These are phyloP conservation scores for sunflower (Helianthus annuus) DNA, from an alignment of 129 eudicot species.

Conservation along the genomic window DNA sequence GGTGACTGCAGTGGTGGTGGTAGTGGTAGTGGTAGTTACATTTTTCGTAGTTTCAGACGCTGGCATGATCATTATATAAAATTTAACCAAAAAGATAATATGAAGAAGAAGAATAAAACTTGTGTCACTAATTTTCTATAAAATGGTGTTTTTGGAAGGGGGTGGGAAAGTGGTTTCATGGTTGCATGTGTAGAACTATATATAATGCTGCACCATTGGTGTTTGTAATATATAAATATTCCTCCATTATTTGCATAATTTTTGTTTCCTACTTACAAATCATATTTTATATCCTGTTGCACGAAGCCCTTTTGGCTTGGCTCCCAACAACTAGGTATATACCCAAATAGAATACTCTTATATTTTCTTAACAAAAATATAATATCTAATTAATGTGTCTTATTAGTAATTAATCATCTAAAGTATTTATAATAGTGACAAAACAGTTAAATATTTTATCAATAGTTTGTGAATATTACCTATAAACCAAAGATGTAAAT, in stretches of 20 bases:
- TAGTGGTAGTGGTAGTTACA: slow-evolving; percentile 5
- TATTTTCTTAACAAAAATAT: neutral
- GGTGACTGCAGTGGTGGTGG: neutral
- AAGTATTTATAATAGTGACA: neutral
- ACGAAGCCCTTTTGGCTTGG: slow-evolving; percentile 32
- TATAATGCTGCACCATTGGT: slow-evolving; percentile 33
- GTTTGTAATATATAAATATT: slow-evolving; percentile 6
- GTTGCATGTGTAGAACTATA: slow-evolving; percentile 42
- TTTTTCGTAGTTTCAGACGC: slow-evolving; percentile 42
- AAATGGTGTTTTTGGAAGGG: neutral
- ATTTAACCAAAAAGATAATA: neutral
- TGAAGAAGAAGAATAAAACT: neutral
- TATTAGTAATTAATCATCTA: neutral
- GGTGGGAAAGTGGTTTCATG: slow-evolving; percentile 37
- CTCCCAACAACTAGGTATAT: slow-evolving; percentile 36
- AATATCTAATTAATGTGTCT: neutral
- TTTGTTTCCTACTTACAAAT: neutral
- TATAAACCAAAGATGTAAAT: neutral
- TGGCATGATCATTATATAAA: slow-evolving; percentile 35
- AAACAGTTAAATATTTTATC: neutral
- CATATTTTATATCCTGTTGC: slow-evolving; percentile 9
- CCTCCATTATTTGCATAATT: slow-evolving; percentile 44
- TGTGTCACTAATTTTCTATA: neutral
- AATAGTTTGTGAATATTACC: slow-evolving; percentile 13
- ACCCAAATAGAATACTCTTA: slow-evolving; percentile 14